phyloP scores from a whole-genome alignment of 768 basidiomycete species.

The Boletus rubescentipes region DNA sequence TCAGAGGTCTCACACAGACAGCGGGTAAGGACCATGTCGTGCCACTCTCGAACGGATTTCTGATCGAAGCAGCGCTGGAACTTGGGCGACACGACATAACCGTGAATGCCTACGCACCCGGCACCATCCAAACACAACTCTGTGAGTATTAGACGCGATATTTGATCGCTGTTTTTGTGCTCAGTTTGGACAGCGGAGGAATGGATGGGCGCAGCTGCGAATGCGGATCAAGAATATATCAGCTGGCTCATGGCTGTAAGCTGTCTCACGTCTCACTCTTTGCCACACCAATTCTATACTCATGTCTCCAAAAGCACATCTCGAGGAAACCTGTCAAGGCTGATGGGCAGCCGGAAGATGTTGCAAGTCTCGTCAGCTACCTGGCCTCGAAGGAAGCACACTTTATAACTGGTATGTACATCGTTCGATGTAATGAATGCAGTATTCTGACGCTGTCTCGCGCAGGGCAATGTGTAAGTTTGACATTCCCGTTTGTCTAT shows the following conservation, averaged over 20 bases:
- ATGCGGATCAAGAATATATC: background rate
- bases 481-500: no score
- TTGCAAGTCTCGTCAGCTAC: background rate
- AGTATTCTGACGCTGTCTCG: background rate
- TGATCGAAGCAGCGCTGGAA: background rate
- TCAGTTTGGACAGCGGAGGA: background rate
- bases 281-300: no score
- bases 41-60: background rate
- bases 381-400: background rate
- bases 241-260: background rate
- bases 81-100: background rate
- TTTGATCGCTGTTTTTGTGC: background rate
- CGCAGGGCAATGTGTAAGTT: conserved; percentile 4
- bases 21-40: background rate
- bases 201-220: background rate
- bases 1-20: background rate
- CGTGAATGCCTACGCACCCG: background rate
- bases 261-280: background rate
- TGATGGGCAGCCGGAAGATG: background rate
- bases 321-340: background rate
- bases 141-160: background rate
- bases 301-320: no score
- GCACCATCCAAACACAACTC: background rate
- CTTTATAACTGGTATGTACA: background rate
- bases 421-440: background rate